A percentile compares a stretch with the other conserved stretches of the same genome.
Conservation (phyloP, 148 eudicot species). For the Selenicereus undatus region DNA sequence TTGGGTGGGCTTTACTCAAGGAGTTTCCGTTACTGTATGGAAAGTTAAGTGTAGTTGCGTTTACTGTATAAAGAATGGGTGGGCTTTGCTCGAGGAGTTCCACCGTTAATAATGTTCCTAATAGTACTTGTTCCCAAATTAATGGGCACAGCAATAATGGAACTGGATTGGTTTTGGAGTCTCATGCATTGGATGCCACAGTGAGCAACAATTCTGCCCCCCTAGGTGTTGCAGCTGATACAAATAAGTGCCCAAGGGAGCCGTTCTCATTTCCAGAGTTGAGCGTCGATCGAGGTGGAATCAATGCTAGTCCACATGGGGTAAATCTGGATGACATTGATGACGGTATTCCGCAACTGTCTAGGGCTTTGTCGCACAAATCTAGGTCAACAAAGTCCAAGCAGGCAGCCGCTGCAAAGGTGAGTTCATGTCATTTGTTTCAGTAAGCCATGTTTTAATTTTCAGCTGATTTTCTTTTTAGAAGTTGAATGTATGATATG, state of each 20-base stretch:
- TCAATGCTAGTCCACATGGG: conserved; percentile 27
- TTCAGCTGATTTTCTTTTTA: background rate
- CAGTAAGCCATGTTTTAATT: background rate
- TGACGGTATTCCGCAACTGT: conserved; percentile 79
- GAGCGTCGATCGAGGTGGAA: conserved; percentile 28
- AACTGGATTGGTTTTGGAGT: conserved; percentile 41
- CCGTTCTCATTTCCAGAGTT: conserved; percentile 67
- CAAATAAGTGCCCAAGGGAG: conserved; percentile 42
- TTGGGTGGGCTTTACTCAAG: background rate
- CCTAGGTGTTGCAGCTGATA: conserved; percentile 29
- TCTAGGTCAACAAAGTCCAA: conserved; percentile 71
- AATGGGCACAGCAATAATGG: conserved; percentile 49
- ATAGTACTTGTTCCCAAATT: conserved; percentile 45
- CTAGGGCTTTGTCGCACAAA: conserved; percentile 66
- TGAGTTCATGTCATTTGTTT: conserved; percentile 36
- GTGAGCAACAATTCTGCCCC: conserved; percentile 22
- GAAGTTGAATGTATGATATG: background rate
- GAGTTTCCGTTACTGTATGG: conserved; percentile 5
- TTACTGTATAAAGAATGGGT: conserved; percentile 54
- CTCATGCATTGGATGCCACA: conserved; percentile 36
- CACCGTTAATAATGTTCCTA: conserved; percentile 53
- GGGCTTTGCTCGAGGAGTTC: conserved; percentile 88
- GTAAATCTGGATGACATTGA: conserved; percentile 38
- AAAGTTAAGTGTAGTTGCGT: conserved; percentile 27
- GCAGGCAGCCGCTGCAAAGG: conserved; percentile 88